A percentile compares a stretch with the other conserved stretches of the same genome.
phyloP scores from a whole-genome alignment of 148 eudicot species.

The Limonium bicolor region DNA sequence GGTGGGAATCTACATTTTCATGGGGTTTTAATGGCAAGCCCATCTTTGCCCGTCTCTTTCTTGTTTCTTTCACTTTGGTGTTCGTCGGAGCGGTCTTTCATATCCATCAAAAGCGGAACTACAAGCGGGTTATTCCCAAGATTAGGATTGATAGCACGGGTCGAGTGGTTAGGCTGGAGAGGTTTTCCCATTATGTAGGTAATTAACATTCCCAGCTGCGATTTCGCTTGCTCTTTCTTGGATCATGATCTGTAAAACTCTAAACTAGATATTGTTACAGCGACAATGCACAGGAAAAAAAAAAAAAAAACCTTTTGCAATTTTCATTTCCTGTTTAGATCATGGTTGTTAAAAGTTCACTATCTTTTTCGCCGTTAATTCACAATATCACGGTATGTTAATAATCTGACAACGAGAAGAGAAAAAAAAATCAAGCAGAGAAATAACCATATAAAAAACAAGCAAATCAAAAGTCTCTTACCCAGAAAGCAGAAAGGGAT shows the following conservation, averaged over 20 bases:
- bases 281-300: not conserved
- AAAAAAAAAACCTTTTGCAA: not conserved
- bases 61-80: constrained; percentile 49
- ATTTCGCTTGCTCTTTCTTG: not conserved
- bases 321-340: not conserved
- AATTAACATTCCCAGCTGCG: constrained; percentile 6
- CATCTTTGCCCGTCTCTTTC: constrained; percentile 28
- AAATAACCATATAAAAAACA: too few relatives aligned
- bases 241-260: not conserved
- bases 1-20: not conserved
- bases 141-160: constrained; percentile 36
- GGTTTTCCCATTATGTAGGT: constrained; percentile 93
- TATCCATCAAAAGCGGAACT: constrained; percentile 29
- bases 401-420: too few relatives aligned
- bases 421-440: too few relatives aligned
- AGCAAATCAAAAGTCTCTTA: too few relatives aligned
- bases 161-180: constrained; percentile 57
- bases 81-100: constrained; percentile 41
- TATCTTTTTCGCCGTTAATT: too few relatives aligned
- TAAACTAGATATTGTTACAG: not conserved
- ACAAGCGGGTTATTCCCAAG: constrained; percentile 37
- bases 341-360: not conserved
- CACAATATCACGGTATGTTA: too few relatives aligned
- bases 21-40: constrained; percentile 22
- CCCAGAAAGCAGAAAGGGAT: too few relatives aligned